Percentiles rank a stretch among this genome's conserved stretches.
These are phyloP conservation scores for Fraxinus cuspidata DNA, from an alignment of 257 asterid genomes.

Conservation along the genomic window DNA sequence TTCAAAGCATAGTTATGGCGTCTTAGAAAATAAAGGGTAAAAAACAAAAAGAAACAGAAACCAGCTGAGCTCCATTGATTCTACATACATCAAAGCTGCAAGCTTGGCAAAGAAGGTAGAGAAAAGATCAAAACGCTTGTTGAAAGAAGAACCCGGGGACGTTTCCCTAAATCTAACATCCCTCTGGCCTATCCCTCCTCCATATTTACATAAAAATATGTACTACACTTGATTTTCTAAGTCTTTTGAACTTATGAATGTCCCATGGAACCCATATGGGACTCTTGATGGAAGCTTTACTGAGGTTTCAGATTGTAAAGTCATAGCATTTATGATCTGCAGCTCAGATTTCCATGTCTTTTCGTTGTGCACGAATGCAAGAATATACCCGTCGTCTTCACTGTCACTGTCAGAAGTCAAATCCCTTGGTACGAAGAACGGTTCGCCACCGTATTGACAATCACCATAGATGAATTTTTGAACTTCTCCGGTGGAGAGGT, in stretches of 20 bases:
- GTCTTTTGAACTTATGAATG: constrained; percentile 39
- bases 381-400: constrained; percentile 46
- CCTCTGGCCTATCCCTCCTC: constrained; percentile 18
- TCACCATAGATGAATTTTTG: constrained; percentile 39
- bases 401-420: constrained; percentile 11
- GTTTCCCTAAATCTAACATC: constrained; percentile 9
- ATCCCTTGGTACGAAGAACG: constrained; percentile 37
- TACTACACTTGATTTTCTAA: constrained; percentile 34
- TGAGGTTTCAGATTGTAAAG: constrained; percentile 28
- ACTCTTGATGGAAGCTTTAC: constrained; percentile 45
- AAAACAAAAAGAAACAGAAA: constrained; percentile 9
- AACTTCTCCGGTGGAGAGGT: constrained; percentile 30
- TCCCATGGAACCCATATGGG: constrained; percentile 54
- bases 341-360: constrained; percentile 43
- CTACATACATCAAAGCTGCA: background rate
- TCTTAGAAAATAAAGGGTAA: background rate
- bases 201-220: background rate
- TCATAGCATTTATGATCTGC: constrained; percentile 36
- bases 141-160: constrained; percentile 18
- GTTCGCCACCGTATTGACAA: constrained; percentile 44
- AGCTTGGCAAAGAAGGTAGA: background rate
- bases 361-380: constrained; percentile 45
- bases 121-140: background rate
- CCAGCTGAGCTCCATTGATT: constrained; percentile 15
- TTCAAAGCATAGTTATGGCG: background rate